phyloP scores from a whole-genome alignment of 2,329 filamentous ascomycete genomes.

The Sclerotinia borealis region DNA sequence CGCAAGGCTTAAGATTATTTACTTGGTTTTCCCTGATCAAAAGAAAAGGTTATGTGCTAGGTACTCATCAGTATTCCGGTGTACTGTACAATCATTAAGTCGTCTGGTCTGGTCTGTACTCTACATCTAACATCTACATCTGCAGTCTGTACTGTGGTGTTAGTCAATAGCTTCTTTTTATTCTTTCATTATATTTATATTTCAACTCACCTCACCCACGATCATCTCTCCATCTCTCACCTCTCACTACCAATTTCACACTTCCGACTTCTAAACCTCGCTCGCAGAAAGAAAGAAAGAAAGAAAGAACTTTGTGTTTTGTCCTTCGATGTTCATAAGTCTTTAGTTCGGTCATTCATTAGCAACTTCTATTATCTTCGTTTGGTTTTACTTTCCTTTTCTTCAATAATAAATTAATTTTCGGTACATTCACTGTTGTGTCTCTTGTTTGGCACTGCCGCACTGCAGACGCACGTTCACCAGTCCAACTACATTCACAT shows the following conservation, averaged over 20 bases:
- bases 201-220: no score
- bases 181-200: no score
- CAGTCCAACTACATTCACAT: constrained; percentile 12
- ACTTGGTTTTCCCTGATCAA: not conserved
- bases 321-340: not conserved
- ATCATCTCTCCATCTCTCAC: no score
- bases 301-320: not conserved
- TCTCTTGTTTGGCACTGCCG: constrained; percentile 7
- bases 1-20: not conserved
- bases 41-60: no score
- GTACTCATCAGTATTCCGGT: not conserved
- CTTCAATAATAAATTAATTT: not conserved
- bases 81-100: not conserved
- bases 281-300: not conserved
- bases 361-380: not conserved
- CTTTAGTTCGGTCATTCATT: not conserved
- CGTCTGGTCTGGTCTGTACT: no score
- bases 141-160: no score
- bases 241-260: not conserved
- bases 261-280: no score
- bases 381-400: not conserved
- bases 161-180: no score
- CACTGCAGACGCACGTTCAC: constrained; percentile 15
- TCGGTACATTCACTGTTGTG: not conserved
- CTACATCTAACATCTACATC: no score